Evolutionary conservation across 805 yeast genomes (phyloP), one percentile per base, ranked within the genome.

Genomic region (Dipodascopsis uninucleata): DNA sequence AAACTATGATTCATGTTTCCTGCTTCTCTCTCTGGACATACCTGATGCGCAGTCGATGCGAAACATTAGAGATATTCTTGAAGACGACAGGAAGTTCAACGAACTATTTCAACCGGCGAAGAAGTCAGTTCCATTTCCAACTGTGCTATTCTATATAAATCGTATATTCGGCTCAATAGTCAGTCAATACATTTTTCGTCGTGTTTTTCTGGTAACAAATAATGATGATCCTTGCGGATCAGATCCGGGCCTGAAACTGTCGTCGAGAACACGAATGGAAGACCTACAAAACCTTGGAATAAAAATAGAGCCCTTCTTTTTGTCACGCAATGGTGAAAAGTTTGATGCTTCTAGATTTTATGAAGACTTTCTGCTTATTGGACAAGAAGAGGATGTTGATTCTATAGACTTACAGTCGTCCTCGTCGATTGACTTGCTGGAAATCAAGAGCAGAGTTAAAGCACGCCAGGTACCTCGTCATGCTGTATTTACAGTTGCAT

Each of bases 171-270:
- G 67, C 12, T 60, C 67, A 28, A 61, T 63, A 3, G 67, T 68
- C 14, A 61, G 61, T 10, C 65, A 61, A 20, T 81, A 72, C 60
- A 76, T 77, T 39, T 72, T 71, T 34, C 77, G 75, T 53, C 79
- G 82, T 56, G 64, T 85, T 2, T 74, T 86, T 52, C 66, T 87
- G 59, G 77, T 88, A 58, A 85, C 96, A 0, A 83, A 81, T 59
- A 79, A 82, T 60, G 93, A 83, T 54, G 64, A 64, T 36, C 97
- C 96, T 0, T 74, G 66, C 51, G 69, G 70, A 41, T 66, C 67
- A 5, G 68, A 71, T 12, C 45, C 57, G 1, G 67, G 60, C 5
- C 73, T 38, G 24, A 42, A 72, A 55, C 69, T 68, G 36, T 66
- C 76, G 4, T 66, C 85, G 20, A 73, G 81, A 53, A 75, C 75